Percentiles rank a stretch among this genome's conserved stretches.
phyloP scores from a whole-genome alignment of 2,329 filamentous ascomycete genomes.

The Colletotrichum sp. region DNA sequence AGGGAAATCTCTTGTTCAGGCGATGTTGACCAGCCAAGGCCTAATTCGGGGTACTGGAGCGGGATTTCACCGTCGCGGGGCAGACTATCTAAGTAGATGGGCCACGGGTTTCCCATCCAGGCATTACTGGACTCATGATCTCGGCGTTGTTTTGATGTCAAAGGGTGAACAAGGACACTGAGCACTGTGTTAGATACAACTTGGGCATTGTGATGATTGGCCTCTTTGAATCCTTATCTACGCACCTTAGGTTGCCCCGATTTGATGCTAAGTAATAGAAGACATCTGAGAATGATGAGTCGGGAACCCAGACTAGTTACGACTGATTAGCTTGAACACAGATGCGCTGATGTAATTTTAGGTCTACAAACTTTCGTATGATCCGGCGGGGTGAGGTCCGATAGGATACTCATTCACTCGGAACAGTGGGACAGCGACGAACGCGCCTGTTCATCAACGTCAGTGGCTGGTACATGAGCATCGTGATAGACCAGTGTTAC shows the following conservation, averaged over 20 bases:
- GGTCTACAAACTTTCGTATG: constrained; percentile 34
- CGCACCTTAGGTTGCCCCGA: constrained; percentile 32
- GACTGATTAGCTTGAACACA: not conserved
- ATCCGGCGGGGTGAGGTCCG: constrained; percentile 37
- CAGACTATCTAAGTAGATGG: constrained; percentile 33
- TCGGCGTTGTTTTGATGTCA: constrained; percentile 32
- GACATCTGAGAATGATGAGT: constrained; percentile 37
- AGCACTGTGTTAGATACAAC: not conserved
- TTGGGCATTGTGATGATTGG: not conserved
- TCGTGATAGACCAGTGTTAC: constrained; percentile 6
- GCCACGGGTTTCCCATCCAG: constrained; percentile 38
- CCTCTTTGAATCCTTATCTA: not conserved
- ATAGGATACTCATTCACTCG: constrained; percentile 35
- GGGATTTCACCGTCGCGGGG: constrained; percentile 30
- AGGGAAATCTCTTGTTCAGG: constrained; percentile 31
- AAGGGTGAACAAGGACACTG: constrained; percentile 35
- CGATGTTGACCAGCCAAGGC: constrained; percentile 32
- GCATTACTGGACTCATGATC: constrained; percentile 36
- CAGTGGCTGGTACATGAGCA: not conserved
- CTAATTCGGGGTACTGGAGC: constrained; percentile 35
- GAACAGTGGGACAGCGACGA: constrained; percentile 35
- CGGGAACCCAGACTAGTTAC: constrained; percentile 33
- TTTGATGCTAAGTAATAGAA: constrained; percentile 38
- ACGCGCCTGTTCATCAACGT: constrained; percentile 28
- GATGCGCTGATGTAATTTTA: not conserved